Percentiles rank a stretch among this genome's conserved stretches.
Conservation (phyloP, 2,329 filamentous ascomycete genomes). For the Chaetoscypha palmicola region DNA sequence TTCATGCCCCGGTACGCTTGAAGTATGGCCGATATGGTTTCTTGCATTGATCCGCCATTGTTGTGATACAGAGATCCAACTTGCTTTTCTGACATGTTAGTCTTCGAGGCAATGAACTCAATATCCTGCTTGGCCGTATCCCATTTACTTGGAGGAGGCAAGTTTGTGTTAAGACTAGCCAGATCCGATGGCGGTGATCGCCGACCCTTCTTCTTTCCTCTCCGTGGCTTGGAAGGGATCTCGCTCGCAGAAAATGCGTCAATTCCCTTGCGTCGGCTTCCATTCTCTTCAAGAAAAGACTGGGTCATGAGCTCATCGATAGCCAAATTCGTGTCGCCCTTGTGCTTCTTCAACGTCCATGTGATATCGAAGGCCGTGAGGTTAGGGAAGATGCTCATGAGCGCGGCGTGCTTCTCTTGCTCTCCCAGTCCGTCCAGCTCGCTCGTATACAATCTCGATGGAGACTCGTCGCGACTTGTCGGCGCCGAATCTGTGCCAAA, state of each 20-base stretch:
- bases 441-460: conserved; percentile 13
- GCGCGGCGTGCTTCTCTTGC: conserved; percentile 54
- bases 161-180: too few relatives aligned
- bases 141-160: conserved; percentile 52
- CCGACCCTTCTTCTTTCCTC: conserved; percentile 32
- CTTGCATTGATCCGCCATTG: conserved; percentile 46
- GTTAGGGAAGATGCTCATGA: conserved; percentile 65
- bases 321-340: conserved; percentile 59
- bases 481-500: conserved; percentile 25
- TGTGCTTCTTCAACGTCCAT: conserved; percentile 59
- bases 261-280: conserved; percentile 62
- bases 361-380: conserved; percentile 59
- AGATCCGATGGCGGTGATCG: conserved; percentile 3
- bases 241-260: conserved; percentile 68
- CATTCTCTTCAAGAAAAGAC: conserved; percentile 65
- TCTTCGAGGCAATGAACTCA: conserved; percentile 50
- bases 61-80: conserved; percentile 55
- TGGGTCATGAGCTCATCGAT: conserved; percentile 78
- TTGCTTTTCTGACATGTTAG: conserved; percentile 38
- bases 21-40: conserved; percentile 46
- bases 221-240: conserved; percentile 23
- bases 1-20: conserved; percentile 23
- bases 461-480: conserved; percentile 45
- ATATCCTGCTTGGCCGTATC: conserved; percentile 48
- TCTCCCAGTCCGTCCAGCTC: conserved; percentile 40